A percentile compares a stretch with the other conserved stretches of the same genome.
Conservation (phyloP, 2,329 filamentous ascomycete genomes). For the Pseudonectria buxi region DNA sequence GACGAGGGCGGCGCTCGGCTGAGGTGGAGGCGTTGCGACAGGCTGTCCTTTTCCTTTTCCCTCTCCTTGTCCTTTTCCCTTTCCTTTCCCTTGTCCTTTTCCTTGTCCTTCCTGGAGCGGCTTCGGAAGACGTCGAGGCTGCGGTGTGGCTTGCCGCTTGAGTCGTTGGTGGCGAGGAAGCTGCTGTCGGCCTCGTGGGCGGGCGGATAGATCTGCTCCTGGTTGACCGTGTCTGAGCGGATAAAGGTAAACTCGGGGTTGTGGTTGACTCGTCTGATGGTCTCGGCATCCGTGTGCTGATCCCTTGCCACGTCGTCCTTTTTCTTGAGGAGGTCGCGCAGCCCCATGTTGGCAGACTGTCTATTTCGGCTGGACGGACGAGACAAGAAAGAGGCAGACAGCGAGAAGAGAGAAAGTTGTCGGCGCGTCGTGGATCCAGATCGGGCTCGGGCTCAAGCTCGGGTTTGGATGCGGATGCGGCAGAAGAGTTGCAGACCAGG, state of each 20-base stretch:
- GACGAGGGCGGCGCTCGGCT: constrained; percentile 53
- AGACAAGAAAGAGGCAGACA: no score
- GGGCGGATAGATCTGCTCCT: constrained; percentile 73
- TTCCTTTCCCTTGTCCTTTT: constrained; percentile 34
- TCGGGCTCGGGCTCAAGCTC: no score
- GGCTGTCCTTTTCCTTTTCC: constrained; percentile 4
- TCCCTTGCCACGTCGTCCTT: constrained; percentile 39
- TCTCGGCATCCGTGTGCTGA: constrained; percentile 29
- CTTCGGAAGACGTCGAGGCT: constrained; percentile 38
- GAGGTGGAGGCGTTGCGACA: constrained; percentile 68
- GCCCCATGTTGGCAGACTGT: constrained; percentile 40
- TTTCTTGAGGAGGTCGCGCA: constrained; percentile 49
- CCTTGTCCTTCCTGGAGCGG: constrained; percentile 44
- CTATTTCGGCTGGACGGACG: no score
- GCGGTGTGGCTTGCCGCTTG: constrained; percentile 28
- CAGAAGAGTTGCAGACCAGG: no score
- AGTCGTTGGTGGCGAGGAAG: constrained; percentile 24
- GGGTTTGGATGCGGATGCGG: no score
- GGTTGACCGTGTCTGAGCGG: constrained; percentile 72
- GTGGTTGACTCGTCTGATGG: constrained; percentile 27
- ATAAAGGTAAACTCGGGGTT: constrained; percentile 73
- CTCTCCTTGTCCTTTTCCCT: constrained; percentile 26
- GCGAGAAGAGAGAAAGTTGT: no score
- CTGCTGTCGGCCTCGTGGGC: constrained; percentile 24
- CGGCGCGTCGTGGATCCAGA: no score